Base-by-base conservation (phyloP, 2,329 filamentous ascomycete species). In the Aspergillus tubingensis region DNA sequence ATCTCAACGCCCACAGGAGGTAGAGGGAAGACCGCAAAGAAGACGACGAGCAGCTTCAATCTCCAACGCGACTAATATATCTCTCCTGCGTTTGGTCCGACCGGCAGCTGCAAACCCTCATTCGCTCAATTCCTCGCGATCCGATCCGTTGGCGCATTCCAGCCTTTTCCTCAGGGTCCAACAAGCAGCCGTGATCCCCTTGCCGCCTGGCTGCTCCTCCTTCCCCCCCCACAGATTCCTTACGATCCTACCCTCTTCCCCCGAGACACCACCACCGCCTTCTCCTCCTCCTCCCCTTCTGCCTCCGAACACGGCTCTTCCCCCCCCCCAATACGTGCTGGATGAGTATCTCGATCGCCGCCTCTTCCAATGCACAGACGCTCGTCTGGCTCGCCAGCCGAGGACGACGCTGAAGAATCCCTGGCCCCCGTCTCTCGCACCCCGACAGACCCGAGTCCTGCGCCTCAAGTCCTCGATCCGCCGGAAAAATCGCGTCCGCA, bases 291-390 rank as follows among this genome's bases (percentile, higher is more conserved):
- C 50, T 43, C 52, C 50, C 19, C 19, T 43, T 57, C 43, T 58
- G 61, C 62, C 65, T 36, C 10, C 32, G 32, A 36, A 36, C 11
- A 0, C 32, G 32, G 11, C 11, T 5, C 5, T 36, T 13, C 0
- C 2, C 32, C 19, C 61, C 32, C 19, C 61, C 32, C 38, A 59
- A 59, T 65, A 65, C 67, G 67, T 69, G 66, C 73, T 76, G 74
- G 69, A 76, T 76, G 75, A 75, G 70, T 70, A 67, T 66, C 65
- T 62, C 62, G 67, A 68, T 63, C 65, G 69, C 69, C 67, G 68
- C 66, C 63, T 71, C 71, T 70, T 76, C 76, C 70, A 78, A 79
- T 79, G 77, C 77, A 74, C 71, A 78, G 75, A 77, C 77, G 76
- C 70, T 77, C 73, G 72, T 79, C 77, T 71, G 76, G 74, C 68